Evolutionary conservation across 2,329 filamentous ascomycete species (phyloP).

Genomic region (Calonectria honghensis): DNA sequence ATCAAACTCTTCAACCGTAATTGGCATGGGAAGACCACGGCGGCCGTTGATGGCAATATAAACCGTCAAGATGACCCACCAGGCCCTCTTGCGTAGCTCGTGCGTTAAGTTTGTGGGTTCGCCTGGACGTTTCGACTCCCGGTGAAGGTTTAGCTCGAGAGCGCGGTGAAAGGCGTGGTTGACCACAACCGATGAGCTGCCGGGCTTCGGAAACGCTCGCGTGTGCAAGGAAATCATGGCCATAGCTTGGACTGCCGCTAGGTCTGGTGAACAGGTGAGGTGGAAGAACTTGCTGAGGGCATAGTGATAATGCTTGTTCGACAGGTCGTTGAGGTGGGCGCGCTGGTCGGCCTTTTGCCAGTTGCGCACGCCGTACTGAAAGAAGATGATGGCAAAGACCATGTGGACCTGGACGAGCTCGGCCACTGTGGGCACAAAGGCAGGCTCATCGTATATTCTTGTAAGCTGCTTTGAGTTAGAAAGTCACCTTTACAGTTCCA

Average conservation of each 20-base stretch:
- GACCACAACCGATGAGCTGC: conserved; percentile 81
- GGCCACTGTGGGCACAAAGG: conserved; percentile 76
- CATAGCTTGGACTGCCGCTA: conserved; percentile 83
- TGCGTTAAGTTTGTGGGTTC: conserved; percentile 76
- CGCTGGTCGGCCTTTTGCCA: conserved; percentile 72
- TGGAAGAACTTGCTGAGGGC: conserved; percentile 81
- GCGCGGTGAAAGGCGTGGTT: conserved; percentile 80
- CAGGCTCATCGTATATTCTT: conserved; percentile 81
- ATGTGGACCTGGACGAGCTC: conserved; percentile 85
- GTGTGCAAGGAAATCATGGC: conserved; percentile 83
- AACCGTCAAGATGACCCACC: conserved; percentile 83
- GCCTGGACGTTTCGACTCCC: conserved; percentile 74
- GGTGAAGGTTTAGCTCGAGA: conserved; percentile 84
- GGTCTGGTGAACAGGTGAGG: conserved; percentile 75
- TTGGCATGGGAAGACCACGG: conserved; percentile 84
- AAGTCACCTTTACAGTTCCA: not conserved
- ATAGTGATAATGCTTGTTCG: conserved; percentile 87
- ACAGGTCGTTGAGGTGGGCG: conserved; percentile 75
- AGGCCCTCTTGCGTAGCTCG: conserved; percentile 85
- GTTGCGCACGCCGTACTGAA: conserved; percentile 85
- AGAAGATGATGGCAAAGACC: conserved; percentile 86
- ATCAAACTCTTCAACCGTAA: conserved; percentile 85
- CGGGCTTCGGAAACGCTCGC: conserved; percentile 86
- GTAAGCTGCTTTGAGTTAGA: conserved; percentile 66
- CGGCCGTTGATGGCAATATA: conserved; percentile 83